These are phyloP conservation scores for Catenaria anguillulae DNA, from an alignment of 371 early-diverging fungal species.

Conservation along the genomic window DNA sequence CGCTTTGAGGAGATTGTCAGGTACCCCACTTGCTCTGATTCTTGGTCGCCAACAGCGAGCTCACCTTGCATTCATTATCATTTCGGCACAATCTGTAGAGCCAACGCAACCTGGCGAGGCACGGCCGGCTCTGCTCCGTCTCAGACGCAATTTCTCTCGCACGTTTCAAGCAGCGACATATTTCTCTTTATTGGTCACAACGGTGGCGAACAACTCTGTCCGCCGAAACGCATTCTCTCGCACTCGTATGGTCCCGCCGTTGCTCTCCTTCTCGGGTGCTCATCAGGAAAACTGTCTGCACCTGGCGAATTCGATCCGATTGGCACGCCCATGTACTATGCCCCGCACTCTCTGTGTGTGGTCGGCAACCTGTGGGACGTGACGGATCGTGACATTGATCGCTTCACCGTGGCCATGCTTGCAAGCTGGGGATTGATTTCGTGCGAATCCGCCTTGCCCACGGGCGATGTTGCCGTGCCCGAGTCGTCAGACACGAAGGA, in stretches of 20 bases:
- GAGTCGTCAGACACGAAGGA: too few relatives aligned
- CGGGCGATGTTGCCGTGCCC: too few relatives aligned
- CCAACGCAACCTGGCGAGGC: background rate
- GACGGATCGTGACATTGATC: slow-evolving; percentile 95
- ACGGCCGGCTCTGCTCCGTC: background rate
- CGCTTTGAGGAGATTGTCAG: slow-evolving; percentile 33
- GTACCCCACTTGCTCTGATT: too few relatives aligned
- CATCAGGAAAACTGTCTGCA: slow-evolving; percentile 54
- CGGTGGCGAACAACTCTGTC: slow-evolving; percentile 60
- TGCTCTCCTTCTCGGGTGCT: slow-evolving; percentile 78
- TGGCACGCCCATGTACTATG: slow-evolving; percentile 61
- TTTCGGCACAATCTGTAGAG: background rate
- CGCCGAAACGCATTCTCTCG: background rate
- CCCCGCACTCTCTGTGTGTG: slow-evolving; percentile 54
- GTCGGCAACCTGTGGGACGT: slow-evolving; percentile 98
- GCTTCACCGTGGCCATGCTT: slow-evolving; percentile 39
- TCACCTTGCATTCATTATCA: too few relatives aligned
- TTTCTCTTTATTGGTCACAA: slow-evolving; percentile 97
- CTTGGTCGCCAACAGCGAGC: too few relatives aligned
- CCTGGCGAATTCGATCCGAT: slow-evolving; percentile 74
- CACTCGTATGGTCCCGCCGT: slow-evolving; percentile 46
- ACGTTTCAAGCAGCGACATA: slow-evolving; percentile 31
- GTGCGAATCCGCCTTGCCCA: background rate
- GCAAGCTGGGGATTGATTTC: slow-evolving; percentile 46
- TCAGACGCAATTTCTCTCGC: background rate